Evolutionary conservation across 345 rosid genomes (phyloP), one percentile per base, ranked within the genome.

Genomic region (Sisymbrium altissimum): DNA sequence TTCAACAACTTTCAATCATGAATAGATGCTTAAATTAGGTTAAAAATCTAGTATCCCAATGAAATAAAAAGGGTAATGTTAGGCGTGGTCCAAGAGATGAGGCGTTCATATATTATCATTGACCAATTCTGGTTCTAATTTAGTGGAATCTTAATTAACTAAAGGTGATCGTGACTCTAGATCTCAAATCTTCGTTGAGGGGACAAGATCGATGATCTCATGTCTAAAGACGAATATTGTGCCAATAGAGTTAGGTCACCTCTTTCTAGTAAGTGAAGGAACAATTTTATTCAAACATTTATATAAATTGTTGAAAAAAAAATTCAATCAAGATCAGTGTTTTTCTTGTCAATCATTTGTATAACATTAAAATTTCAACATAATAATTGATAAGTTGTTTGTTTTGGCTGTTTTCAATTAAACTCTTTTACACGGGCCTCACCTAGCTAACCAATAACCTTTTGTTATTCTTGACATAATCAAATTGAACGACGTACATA

Each of bases 151-250:
- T 32, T 41, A 32, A 68, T 75, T 61, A 52, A 76, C 64, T 43
- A 68, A 76, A 69, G 79, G 50, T 69, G 75, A 76, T 62, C 9
- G 79, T 38, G 79, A 76, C 74, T 35, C 19, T 12, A 54, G 74
- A 75, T 75, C 70, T 68, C 65, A 62, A 69, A 64, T 76, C 80
- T 76, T 76, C 11, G 53, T 38, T 46, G 17, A 30, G 75, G 80
- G 80, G 80, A 70, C 75, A 76, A 45, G 75, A 49, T 70, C 75
- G 27, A 76, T 62, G 71, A 64, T 76, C 76, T 76, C 75, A 76
- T 63, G 65, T 70, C 71, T 64, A 64, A 46, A 70, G 54, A 69
- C 36, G 66, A 56, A 53, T 54, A 70, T 27, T 70, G 71, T 70
- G 43, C 71, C 71, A 70, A 56, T 46, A 23, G 60, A 70, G 76